Percentiles rank a stretch among this genome's conserved stretches.
These are phyloP conservation scores for Coleophoma cylindrospora DNA, from an alignment of 2,329 filamentous ascomycete species.

Conservation along the genomic window DNA sequence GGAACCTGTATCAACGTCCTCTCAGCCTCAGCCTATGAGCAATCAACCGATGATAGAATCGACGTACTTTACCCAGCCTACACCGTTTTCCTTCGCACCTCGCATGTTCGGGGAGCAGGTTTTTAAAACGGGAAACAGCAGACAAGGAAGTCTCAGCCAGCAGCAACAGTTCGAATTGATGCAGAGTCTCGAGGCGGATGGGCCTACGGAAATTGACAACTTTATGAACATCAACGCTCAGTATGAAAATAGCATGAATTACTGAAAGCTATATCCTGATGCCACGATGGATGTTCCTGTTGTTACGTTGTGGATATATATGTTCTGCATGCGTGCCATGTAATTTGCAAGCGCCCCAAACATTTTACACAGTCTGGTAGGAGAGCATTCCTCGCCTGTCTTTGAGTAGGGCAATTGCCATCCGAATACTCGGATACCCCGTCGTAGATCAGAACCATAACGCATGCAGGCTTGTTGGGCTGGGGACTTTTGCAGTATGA, in stretches of 20 bases:
- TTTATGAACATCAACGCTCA: constrained; percentile 39
- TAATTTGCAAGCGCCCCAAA: too few relatives aligned
- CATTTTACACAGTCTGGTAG: too few relatives aligned
- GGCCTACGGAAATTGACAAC: constrained; percentile 55
- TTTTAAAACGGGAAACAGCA: constrained; percentile 40
- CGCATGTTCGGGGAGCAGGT: constrained; percentile 33
- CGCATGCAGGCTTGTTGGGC: too few relatives aligned
- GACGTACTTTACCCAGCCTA: constrained; percentile 22
- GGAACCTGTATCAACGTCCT: constrained; percentile 13
- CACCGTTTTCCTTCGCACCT: constrained; percentile 21
- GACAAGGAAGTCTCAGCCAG: constrained; percentile 67
- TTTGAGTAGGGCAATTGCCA: too few relatives aligned
- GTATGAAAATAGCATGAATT: constrained; percentile 21
- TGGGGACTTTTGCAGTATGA: too few relatives aligned
- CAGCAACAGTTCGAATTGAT: constrained; percentile 81
- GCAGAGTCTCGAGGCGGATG: constrained; percentile 69
- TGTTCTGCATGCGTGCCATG: too few relatives aligned
- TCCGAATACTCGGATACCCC: too few relatives aligned
- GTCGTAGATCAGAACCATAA: too few relatives aligned
- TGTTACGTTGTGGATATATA: too few relatives aligned
- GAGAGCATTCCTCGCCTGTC: too few relatives aligned
- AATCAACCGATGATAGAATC: constrained; percentile 15
- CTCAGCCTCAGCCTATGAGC: constrained; percentile 7
- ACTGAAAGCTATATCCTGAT: constrained; percentile 1
- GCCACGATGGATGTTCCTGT: too few relatives aligned